Base-by-base conservation (phyloP, 768 basidiomycete species). In the Boletellus sp. region DNA sequence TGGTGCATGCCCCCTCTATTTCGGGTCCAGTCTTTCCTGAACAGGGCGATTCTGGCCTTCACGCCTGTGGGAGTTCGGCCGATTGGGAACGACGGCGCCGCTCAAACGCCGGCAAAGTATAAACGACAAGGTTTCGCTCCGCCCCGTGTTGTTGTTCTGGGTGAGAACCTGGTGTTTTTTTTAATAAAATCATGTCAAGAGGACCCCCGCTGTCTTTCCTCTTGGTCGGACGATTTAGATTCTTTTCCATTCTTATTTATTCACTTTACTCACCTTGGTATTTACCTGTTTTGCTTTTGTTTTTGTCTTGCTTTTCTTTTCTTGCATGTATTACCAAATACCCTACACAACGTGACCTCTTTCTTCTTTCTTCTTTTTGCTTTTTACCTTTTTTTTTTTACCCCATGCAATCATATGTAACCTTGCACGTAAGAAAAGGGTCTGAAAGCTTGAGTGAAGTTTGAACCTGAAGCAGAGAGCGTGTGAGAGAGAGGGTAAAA, bases 251-350 rank as follows among this genome's bases (percentile, higher is more conserved):
- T 33, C 44, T 45, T 50, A 26, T 50, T 28, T 65, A 63, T 60
- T 48, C 65, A 66, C 57, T 49, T 46, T 47, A 56, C 42, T 28
- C 51, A 57, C 51, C 50, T 22, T 9, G 45, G 50, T 42, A 42
- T 28, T 28, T 28, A 28, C 11, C 11, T 28, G 28, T 28, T 49
- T 43, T 33, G 34, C 23, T 44, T 47, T 57, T 42, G 43, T 52
- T 43, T n/a, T n/a, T n/a, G n/a, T n/a, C n/a, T n/a, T n/a, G n/a
- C 47, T 49, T 43, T 33, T 39, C 23, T 44, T 47, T 57, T 42
- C 45, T 52, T 43, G 23, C 42, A 15, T 62, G 60, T 57, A 62
- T 44, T 28, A 28, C 28, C 28, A 28, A 47, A 48, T 54, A 55
- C 31, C 11, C 38, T 37, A 38, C 37, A 33, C 41, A 26, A 46